phyloP scores from a whole-genome alignment of 2,329 filamentous ascomycete species.

The Exophiala lecanii-corni region DNA sequence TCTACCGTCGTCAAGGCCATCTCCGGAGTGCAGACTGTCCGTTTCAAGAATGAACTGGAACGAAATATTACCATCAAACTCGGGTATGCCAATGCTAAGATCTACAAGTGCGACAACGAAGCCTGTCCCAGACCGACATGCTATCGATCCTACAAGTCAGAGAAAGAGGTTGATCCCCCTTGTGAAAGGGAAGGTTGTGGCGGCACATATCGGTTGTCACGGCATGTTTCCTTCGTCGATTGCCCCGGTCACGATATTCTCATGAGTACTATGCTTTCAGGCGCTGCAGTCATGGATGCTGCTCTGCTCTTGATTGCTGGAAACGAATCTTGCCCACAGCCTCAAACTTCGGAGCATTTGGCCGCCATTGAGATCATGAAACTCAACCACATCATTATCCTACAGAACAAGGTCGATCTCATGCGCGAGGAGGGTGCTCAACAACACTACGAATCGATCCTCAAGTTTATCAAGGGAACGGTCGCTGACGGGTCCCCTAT shows the following conservation, averaged over 20 bases:
- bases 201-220: conserved; percentile 80
- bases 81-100: conserved; percentile 98
- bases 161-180: conserved; percentile 95
- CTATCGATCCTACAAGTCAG: conserved; percentile 96
- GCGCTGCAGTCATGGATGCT: conserved; percentile 98
- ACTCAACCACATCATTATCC: conserved; percentile 97
- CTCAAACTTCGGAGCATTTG: conserved; percentile 97
- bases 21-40: conserved; percentile 95
- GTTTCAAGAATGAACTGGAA: conserved; percentile 99
- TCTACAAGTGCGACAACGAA: conserved; percentile 94
- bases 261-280: conserved; percentile 99
- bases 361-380: conserved; percentile 99
- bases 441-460: conserved; percentile 92
- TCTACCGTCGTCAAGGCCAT: conserved; percentile 99
- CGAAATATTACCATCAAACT: conserved; percentile 99
- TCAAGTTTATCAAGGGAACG: conserved; percentile 97
- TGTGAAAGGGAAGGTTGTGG: conserved; percentile 90
- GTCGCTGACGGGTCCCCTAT: conserved; percentile 92
- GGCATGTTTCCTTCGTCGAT: conserved; percentile 97
- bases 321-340: conserved; percentile 97
- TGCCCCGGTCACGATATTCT: conserved; percentile 99
- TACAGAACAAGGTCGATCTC: conserved; percentile 98
- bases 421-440: conserved; percentile 94
- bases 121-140: conserved; percentile 91
- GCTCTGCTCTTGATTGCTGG: conserved; percentile 93